Evolutionary conservation across 169 alveolate species (phyloP), one percentile per base, ranked within the genome.

Genomic region (Eimeria mitis): DNA sequence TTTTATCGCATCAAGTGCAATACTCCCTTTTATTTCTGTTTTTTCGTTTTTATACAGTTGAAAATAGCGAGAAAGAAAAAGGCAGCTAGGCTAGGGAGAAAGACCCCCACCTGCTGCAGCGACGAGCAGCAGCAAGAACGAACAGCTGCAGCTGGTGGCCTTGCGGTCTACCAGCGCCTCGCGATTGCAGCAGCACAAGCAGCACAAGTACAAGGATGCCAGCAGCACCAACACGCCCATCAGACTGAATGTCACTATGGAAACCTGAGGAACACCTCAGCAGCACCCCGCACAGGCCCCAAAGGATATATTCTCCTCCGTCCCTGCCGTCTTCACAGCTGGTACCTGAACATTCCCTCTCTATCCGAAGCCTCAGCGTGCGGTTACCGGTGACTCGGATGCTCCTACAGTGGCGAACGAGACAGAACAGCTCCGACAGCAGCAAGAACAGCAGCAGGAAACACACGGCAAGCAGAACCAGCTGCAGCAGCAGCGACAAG

Each of bases 121-220:
- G 2, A 42, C 71, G 16, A 87, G 47, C 34, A 87, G 78, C 92
- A 87, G 19, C 34, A 87, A 40, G 52, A 87, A 63, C 23, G 79
- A 87, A 47, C 92, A 87, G 83, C 92, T 68, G 83, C 92, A 87
- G 83, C 92, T 87, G 25, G 81, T 61, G 7, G 68, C 83, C 63
- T 87, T 87, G 31, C 81, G 42, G 52, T 87, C 92, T 25, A 87
- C 92, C n/a, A 87, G 92, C 11, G 61, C 52, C 16, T 87, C 83
- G 16, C 71, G 42, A 8, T 63, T 7, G 49, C 92, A 87, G 92
- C 92, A 87, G 68, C 92, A 87, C 16, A 87, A 9, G 49, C 92
- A 87, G 83, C 92, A 87, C 56, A 87, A 40, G 44, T 87, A 87
- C 65, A 87, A 28, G 23, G 92, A 87, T 21, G 83, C 83, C 63